Evolutionary conservation across 75 land plant genomes (phyloP).

Genomic region (Gnetum montanum): DNA sequence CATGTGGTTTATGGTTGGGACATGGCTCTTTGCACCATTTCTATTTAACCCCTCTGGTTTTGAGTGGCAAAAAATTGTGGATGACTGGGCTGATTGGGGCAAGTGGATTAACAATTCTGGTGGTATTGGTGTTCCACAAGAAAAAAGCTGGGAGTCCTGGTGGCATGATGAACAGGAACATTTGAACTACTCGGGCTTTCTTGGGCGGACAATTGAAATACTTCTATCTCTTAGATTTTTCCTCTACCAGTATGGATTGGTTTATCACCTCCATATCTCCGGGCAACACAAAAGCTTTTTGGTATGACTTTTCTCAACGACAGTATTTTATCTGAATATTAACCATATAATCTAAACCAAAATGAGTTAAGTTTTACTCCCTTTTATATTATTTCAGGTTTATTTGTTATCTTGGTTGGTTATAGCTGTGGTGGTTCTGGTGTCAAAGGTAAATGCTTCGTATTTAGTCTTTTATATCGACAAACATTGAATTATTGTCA

Average conservation of each 20-base stretch:
- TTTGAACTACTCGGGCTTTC: constrained; percentile 48
- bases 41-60: constrained; percentile 83
- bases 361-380: constrained; percentile 1
- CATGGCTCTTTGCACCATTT: constrained; percentile 88
- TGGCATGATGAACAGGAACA: constrained; percentile 81
- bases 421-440: constrained; percentile 42
- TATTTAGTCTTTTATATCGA: neutral
- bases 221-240: constrained; percentile 69
- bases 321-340: too few species aligned
- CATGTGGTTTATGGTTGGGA: constrained; percentile 81
- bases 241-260: constrained; percentile 79
- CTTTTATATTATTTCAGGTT: constrained; percentile 8
- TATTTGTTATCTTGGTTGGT: constrained; percentile 82
- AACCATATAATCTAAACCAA: too few species aligned
- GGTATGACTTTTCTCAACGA: constrained; percentile 41
- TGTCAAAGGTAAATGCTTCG: constrained; percentile 52
- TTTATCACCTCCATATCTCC: constrained; percentile 62
- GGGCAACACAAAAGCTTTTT: constrained; percentile 18
- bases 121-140: constrained; percentile 66
- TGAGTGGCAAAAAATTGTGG: constrained; percentile 73
- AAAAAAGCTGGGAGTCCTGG: constrained; percentile 94
- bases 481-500: too few species aligned
- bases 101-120: constrained; percentile 77
- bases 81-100: constrained; percentile 92
- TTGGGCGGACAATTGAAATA: constrained; percentile 48